Evolutionary conservation across 306 rosid genomes (phyloP).

Genomic region (Rosa persica): DNA sequence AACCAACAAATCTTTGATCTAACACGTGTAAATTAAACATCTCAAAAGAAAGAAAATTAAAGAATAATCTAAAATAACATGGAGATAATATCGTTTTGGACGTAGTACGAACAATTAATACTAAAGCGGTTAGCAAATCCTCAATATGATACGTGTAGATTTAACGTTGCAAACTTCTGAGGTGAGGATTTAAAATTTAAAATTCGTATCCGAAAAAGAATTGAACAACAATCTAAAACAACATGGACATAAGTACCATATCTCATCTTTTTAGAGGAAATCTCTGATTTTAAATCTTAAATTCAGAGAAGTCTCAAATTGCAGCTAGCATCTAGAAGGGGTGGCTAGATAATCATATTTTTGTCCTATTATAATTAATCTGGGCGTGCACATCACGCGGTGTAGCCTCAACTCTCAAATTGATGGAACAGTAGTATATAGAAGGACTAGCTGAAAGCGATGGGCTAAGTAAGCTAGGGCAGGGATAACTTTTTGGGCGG

Average conservation of each 20-base stretch:
- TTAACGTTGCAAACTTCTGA: not conserved
- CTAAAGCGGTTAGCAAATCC: not conserved
- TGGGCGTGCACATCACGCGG: constrained; percentile 42
- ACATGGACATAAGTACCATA: not conserved
- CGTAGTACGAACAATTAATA: not conserved
- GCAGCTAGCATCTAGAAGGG: constrained; percentile 14
- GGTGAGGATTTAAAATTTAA: not conserved
- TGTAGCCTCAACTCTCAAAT: constrained; percentile 11
- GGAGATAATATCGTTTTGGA: not conserved
- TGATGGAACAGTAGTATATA: not conserved
- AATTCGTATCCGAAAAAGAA: not conserved
- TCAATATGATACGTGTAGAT: not conserved
- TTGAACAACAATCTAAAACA: not conserved
- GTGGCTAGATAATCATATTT: not conserved
- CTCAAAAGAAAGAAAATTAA: not conserved
- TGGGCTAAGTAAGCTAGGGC: constrained; percentile 9
- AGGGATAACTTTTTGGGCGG: constrained; percentile 11
- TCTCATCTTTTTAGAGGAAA: constrained; percentile 5
- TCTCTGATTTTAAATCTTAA: not conserved
- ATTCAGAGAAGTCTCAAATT: constrained; percentile 7
- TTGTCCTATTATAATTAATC: not conserved
- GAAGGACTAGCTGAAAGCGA: not conserved
- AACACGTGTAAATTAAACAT: not conserved
- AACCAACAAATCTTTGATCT: not conserved
- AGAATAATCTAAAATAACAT: not conserved